These are phyloP conservation scores for Phytophthora uliginosa DNA, from an alignment of 352 stramenopile species.

Conservation along the genomic window DNA sequence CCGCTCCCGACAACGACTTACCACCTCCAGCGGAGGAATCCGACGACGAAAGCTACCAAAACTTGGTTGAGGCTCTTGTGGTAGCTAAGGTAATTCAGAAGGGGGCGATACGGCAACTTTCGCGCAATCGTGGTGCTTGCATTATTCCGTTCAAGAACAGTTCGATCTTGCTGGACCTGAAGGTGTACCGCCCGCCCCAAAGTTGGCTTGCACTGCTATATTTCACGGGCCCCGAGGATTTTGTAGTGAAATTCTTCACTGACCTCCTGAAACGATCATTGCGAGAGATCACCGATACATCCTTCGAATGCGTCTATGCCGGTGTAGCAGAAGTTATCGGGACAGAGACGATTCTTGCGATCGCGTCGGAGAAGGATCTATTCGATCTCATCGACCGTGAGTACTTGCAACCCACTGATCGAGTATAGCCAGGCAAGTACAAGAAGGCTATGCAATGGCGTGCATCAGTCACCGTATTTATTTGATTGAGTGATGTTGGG, in stretches of 20 bases:
- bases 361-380: slow-evolving; percentile 72
- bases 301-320: slow-evolving; percentile 70
- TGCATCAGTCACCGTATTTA: slow-evolving; percentile 37
- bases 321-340: slow-evolving; percentile 44
- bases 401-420: slow-evolving; percentile 57
- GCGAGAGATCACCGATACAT: slow-evolving; percentile 53
- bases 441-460: slow-evolving; percentile 1
- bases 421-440: slow-evolving; percentile 38
- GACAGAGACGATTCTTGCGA: slow-evolving; percentile 33
- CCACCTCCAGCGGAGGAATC: slow-evolving; percentile 1
- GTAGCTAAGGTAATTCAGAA: slow-evolving; percentile 43
- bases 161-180: slow-evolving; percentile 75
- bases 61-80: slow-evolving; percentile 51
- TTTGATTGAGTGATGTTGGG: slow-evolving; percentile 6
- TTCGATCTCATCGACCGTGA: slow-evolving; percentile 58
- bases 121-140: slow-evolving; percentile 52
- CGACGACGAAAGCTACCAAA: slow-evolving; percentile 31
- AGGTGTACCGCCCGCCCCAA: slow-evolving; percentile 61
- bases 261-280: slow-evolving; percentile 52
- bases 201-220: slow-evolving; percentile 83
- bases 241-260: slow-evolving; percentile 56
- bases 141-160: slow-evolving; percentile 69
- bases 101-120: slow-evolving; percentile 43
- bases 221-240: slow-evolving; percentile 77
- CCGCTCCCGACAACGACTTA: slow-evolving; percentile 5